Base-by-base conservation (phyloP, 73 alveolate genomes). In the Paramecium octaurelia region DNA sequence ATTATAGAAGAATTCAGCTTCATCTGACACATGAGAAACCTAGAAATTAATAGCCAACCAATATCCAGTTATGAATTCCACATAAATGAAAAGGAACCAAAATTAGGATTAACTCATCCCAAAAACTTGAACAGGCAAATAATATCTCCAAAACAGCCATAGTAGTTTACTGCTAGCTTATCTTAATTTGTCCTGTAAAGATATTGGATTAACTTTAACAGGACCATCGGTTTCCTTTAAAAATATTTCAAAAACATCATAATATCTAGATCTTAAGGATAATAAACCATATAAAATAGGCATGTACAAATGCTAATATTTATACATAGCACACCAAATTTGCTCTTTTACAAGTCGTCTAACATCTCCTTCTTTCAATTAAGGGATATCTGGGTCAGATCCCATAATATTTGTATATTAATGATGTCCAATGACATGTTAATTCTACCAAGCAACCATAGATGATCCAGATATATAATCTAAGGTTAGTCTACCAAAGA, bases 381-480 rank as follows among this genome's bases (percentile, higher is more conserved):
- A 48, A 14, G 91, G 91, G 5, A 80, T 64, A 44, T 44, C 91
- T 40, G 91, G 91, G 44, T 80, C 91, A 14, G 91, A 80, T 44
- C 91, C 91, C 91, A 80, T 80, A 14, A 80, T 80, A 27, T 80
- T 80, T 18, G 91, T 80, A 24, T 80, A 80, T 31, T 31, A 31
- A 48, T 80, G 91, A 80, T 80, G 77, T 31, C 91, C 91, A 40
- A 80, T 23, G 2, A 80, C 91, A 46, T 80, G 77, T 80, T 80
- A 80, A 80, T 80, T 44, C 6, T 80, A 35, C 91, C 91, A 80
- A 2, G 91, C 91, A 0, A 80, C 4, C 91, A 80, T 80, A 1
- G 91, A 80, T 20, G 91, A 80, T 42, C 91, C 91, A 18, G 91
- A 80, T 6, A 80, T 80, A 48, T 80, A 80, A 48, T 80, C 91